Evolutionary conservation across 208 protist genomes (phyloP), one percentile per base, ranked within the genome.

Genomic region (Porcisia hertigi): DNA sequence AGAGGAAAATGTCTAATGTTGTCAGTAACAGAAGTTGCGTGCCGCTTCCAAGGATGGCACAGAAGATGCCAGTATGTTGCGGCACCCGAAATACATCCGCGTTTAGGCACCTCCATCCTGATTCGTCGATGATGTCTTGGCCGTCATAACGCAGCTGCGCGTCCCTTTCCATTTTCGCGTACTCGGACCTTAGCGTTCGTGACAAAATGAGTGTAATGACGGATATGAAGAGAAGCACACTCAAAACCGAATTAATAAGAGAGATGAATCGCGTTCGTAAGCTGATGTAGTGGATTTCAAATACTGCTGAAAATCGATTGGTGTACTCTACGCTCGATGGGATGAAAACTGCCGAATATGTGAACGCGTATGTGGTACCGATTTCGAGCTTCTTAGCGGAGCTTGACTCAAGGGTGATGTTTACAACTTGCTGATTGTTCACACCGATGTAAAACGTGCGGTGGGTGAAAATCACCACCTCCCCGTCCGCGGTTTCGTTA

Each of bases 81-180:
- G 98, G 98, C 3, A 94, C 76, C 14, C 98, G 92, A 77, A 99
- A 98, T 2, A 99, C 98, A 71, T 99, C 98, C 9, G 89, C 94
- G 82, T 98, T 94, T 2, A 99, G 80, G 39, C 97, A 94, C 75
- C 99, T 98, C 98, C 98, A 99, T 1, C 98, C 98, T 16, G 95
- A 95, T 41, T 98, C 96, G 23, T 99, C 98, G 36, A 89, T 74
- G 30, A 79, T 77, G 66, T 93, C 84, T 18, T 82, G 83, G 3
- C 80, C 85, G 16, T 90, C 86, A 52, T 80, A 80, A 12, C 75
- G 69, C 9, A 88, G 63, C 45, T 92, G 69, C 45, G 91, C 67
- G 18, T 92, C 87, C 41, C 85, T 75, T 52, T 94, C 83, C 58
- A 98, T 94, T 45, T 89, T 90, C 16, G 89, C 81, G 62, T 91